Evolutionary conservation across 768 basidiomycete species (phyloP), one percentile per base, ranked within the genome.

Genomic region (Trametes meyenii): DNA sequence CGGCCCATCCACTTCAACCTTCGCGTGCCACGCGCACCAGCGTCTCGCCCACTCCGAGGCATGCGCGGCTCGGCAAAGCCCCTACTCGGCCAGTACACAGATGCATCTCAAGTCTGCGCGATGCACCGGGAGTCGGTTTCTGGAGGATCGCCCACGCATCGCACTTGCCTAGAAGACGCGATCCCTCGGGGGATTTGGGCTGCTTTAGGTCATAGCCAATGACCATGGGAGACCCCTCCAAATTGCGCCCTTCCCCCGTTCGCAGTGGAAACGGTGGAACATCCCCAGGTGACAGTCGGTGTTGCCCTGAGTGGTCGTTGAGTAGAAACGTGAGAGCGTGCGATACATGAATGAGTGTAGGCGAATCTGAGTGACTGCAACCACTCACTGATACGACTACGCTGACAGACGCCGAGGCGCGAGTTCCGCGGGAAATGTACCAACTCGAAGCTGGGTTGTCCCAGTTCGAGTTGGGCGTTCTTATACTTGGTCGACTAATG

Each of bases 191-290:
- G 40, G 57, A 58, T 58, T 58, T 58, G 49, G 40, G 38, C 57
- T 44, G 57, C 40, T 58, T 50, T 58, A 50, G 57, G 57, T 50
- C 49, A 58, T 35, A 50, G 57, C 26, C 57, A 58, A 50, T 58
- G 49, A n/a, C 49, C 57, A 50, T 58, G 57, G 57, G 57, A 58
- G 57, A 33, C 26, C 8, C 23, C 26, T 26, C 40, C 26, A 42
- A 43, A 39, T 50, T 50, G 40, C 17, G 44, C 49, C 49, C 49
- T 43, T 58, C 40, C 38, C 23, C 49, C 17, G 49, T 51, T 58
- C 57, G 57, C 40, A 50, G 40, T 51, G 51, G 57, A 58, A 58
- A 19, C 17, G 10, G n/a, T 21, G 24, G 57, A 43, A 51, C 49
- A 40, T 50, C 39, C 13, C 42, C 40, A 14, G 24, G 29, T 58